phyloP scores from a whole-genome alignment of 306 rosid genomes.

The Crotalaria pallida region DNA sequence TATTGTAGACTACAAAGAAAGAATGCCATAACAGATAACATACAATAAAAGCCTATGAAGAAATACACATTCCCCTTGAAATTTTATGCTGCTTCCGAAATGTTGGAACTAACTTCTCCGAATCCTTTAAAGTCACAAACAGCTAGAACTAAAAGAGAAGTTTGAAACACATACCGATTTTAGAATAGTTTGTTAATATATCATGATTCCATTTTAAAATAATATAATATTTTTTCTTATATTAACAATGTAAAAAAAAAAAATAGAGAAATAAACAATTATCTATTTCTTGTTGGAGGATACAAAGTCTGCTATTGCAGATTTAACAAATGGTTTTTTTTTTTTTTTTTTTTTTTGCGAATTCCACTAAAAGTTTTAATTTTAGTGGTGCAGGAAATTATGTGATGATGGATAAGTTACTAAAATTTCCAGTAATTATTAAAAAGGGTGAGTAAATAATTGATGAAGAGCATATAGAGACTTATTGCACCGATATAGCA shows the following conservation, averaged over 20 bases:
- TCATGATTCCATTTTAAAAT: background rate
- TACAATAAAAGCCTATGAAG: background rate
- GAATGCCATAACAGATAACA: background rate
- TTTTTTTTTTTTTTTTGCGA: no score
- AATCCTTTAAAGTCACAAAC: no score
- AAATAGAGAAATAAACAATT: conserved; percentile 14
- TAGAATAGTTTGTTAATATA: background rate
- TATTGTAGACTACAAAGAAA: background rate
- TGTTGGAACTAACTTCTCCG: conserved; percentile 53
- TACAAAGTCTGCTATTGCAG: conserved; percentile 75
- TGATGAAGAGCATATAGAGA: no score
- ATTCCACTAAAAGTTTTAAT: no score
- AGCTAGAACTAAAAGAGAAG: conserved; percentile 54
- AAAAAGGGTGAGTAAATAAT: no score
- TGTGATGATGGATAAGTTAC: no score
- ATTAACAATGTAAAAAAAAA: background rate
- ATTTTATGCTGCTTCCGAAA: conserved; percentile 65
- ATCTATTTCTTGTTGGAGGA: conserved; percentile 93
- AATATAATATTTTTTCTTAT: conserved; percentile 9
- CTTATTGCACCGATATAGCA: no score
- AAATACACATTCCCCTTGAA: conserved; percentile 89
- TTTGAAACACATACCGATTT: conserved; percentile 21
- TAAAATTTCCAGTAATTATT: no score
- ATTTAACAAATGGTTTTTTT: conserved; percentile 59
- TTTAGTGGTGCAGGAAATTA: no score